Evolutionary conservation across 2,329 filamentous ascomycete species (phyloP), one percentile per base, ranked within the genome.

Genomic region (Neophaeococcomyces mojaviensis): DNA sequence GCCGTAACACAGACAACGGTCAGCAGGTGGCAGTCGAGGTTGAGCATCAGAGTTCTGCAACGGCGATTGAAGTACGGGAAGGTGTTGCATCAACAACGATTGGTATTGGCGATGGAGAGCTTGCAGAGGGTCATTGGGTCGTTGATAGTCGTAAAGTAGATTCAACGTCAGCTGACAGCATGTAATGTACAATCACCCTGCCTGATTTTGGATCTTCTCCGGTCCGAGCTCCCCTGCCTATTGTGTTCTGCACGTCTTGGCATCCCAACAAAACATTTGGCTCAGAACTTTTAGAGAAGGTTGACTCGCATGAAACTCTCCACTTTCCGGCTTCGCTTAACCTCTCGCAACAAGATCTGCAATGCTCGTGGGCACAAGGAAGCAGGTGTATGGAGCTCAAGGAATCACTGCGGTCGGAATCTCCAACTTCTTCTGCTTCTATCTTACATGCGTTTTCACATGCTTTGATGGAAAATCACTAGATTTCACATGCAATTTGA

Each of bases 41-140:
- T 10, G 86, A 96, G 60, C 85, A 84, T 57, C 73, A 79, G 56
- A 92, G 87, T 59, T 71, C 86, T 48, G 86, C 84, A 0, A 84
- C 92, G 68, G 82, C 80, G 32, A 75, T 96, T 1, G 67, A 82
- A 40, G 86, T 95, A 2, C 74, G 88, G 18, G 76, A 80, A 12
- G 81, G 89, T 67, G 70, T 86, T 45, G 73, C 68, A 51, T 79
- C 78, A 54, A 85, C 87, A 26, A 94, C 85, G 1, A 73, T 90
- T 19, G 85, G 79, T 53, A 62, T 88, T 22, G 83, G 85, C 61
- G 73, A 79, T 1, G 82, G 81, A 50, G 82, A 81, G 0, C 73
- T 75, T 1, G 76, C 76, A 1, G 82, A 80, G 1, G 80, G 81
- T 0, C 81, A 82, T 19, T 70, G 85, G 67, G 70, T 87, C 20